Evolutionary conservation across 441 rosid genomes (phyloP).

Genomic region (Kokia cookei): DNA sequence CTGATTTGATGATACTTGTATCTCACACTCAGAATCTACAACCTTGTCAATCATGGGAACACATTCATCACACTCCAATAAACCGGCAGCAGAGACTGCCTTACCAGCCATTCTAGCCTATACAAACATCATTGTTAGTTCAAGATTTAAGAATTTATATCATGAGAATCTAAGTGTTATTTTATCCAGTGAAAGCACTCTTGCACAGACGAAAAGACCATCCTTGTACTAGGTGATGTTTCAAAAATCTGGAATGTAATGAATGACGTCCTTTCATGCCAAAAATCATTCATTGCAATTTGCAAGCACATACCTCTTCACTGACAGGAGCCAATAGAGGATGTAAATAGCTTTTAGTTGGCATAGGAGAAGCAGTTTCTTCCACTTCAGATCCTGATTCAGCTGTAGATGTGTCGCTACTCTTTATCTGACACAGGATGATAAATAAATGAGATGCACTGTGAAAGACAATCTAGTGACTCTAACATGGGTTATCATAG

Average conservation of each 20-base stretch:
- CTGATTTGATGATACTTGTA: constrained; percentile 25
- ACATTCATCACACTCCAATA: constrained; percentile 54
- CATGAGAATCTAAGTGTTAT: neutral
- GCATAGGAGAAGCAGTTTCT: constrained; percentile 52
- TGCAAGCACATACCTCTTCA: constrained; percentile 50
- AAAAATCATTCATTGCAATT: neutral
- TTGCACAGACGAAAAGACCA: neutral
- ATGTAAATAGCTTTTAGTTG: constrained; percentile 32
- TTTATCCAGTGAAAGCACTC: neutral
- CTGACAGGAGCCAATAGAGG: constrained; percentile 60
- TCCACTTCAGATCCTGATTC: constrained; percentile 74
- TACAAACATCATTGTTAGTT: constrained; percentile 12
- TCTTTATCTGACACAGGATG: constrained; percentile 35
- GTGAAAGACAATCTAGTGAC: constrained; percentile 5
- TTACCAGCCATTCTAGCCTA: constrained; percentile 44
- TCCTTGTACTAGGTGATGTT: neutral
- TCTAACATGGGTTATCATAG: constrained; percentile 37
- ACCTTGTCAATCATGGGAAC: constrained; percentile 99
- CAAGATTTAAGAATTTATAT: neutral
- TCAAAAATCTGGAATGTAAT: neutral
- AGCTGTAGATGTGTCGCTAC: constrained; percentile 54
- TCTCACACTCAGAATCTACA: constrained; percentile 64
- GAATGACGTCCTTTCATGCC: neutral
- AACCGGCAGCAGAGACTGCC: constrained; percentile 17
- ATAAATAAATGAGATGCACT: neutral